Conservation (phyloP, 176 grass and related monocot genomes). For the Bothriochloa decipiens region DNA sequence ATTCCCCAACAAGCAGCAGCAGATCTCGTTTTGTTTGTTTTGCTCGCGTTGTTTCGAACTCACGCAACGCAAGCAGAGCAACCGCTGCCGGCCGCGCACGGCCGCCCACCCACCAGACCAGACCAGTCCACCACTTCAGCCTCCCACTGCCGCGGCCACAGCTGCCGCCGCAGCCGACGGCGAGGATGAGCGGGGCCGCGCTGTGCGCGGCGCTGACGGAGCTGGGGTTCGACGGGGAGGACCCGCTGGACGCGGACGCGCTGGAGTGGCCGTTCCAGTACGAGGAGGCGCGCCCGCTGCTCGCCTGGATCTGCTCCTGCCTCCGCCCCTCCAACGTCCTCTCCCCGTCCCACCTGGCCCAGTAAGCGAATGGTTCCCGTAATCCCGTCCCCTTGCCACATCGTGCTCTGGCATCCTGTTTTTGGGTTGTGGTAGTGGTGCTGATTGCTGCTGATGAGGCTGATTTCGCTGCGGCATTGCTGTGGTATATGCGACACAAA, state of each 20-base stretch:
- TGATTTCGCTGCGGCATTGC: neutral
- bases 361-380: constrained; percentile 48
- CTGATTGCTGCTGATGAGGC: constrained; percentile 20
- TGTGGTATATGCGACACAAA: neutral
- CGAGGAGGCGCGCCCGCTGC: constrained; percentile 86
- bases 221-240: constrained; percentile 90
- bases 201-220: constrained; percentile 80
- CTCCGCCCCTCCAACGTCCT: constrained; percentile 98
- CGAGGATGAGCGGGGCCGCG: constrained; percentile 80
- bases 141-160: neutral
- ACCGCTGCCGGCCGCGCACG: constrained; percentile 42
- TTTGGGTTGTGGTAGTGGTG: neutral
- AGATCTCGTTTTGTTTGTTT: neutral
- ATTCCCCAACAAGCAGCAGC: neutral
- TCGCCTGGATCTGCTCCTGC: constrained; percentile 98
- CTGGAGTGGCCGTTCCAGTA: constrained; percentile 99
- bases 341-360: constrained; percentile 75
- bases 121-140: neutral
- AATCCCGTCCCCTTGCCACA: neutral
- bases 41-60: constrained; percentile 38
- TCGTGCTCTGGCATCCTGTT: neutral
- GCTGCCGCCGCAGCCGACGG: neutral
- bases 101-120: constrained; percentile 22
- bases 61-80: constrained; percentile 34
- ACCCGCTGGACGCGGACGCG: constrained; percentile 89